Evolutionary conservation across 1,284 basidiomycete genomes (phyloP).

Genomic region (Phellopilus nigrolimitatus): DNA sequence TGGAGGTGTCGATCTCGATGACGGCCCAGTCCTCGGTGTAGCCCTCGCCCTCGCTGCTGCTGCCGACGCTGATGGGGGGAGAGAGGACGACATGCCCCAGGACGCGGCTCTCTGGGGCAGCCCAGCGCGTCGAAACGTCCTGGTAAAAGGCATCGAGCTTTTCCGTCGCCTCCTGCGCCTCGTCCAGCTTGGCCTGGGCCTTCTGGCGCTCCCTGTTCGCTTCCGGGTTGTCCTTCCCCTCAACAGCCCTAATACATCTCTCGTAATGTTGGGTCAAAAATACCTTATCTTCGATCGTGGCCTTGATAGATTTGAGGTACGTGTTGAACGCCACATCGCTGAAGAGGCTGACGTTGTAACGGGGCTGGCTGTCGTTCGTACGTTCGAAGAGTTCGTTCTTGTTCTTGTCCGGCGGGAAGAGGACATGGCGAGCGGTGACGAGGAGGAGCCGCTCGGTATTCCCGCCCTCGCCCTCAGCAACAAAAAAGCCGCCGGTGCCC

Average conservation of each 20-base stretch:
- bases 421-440: constrained; percentile 29
- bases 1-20: constrained; percentile 30
- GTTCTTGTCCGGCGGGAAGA: constrained; percentile 20
- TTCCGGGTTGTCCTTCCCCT: constrained; percentile 20
- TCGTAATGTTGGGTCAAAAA: constrained; percentile 11
- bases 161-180: constrained; percentile 24
- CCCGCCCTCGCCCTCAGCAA: constrained; percentile 26
- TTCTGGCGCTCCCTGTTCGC: constrained; percentile 14
- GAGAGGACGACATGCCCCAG: constrained; percentile 30
- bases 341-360: constrained; percentile 26
- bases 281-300: constrained; percentile 15
- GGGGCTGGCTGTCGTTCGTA: constrained; percentile 20
- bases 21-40: constrained; percentile 34
- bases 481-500: constrained; percentile 33
- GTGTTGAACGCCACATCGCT: constrained; percentile 23
- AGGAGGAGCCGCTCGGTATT: constrained; percentile 25
- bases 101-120: constrained; percentile 25
- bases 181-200: constrained; percentile 18
- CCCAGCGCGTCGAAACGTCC: constrained; percentile 28
- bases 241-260: constrained; percentile 16
- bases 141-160: constrained; percentile 22
- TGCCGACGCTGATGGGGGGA: constrained; percentile 25
- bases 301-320: constrained; percentile 18
- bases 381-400: constrained; percentile 23
- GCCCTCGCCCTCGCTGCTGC: constrained; percentile 23